These are phyloP conservation scores for Mucor ambiguus DNA, from an alignment of 371 early-diverging fungal genomes.

Conservation along the genomic window DNA sequence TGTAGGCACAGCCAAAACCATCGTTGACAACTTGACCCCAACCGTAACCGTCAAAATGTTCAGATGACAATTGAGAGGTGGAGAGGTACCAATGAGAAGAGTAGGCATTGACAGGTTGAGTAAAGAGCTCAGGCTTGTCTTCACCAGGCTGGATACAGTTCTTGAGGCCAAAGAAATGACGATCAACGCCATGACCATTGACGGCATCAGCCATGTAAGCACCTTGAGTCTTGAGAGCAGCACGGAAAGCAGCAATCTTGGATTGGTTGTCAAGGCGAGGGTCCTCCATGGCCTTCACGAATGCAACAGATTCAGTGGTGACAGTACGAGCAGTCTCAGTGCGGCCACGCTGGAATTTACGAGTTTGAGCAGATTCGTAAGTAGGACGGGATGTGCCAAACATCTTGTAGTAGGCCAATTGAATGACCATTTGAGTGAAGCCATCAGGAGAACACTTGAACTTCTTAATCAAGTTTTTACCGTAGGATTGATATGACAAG, in stretches of 20 bases:
- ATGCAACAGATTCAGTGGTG: constrained; percentile 78
- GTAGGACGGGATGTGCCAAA: constrained; percentile 80
- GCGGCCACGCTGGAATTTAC: constrained; percentile 90
- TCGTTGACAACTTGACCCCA: constrained; percentile 97
- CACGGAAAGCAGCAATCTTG: constrained; percentile 70
- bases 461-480: constrained; percentile 92
- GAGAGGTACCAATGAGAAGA: constrained; percentile 93
- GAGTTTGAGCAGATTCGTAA: constrained; percentile 92
- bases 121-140: constrained; percentile 79
- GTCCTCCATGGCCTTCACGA: constrained; percentile 89
- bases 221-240: constrained; percentile 81
- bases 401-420: constrained; percentile 93
- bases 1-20: constrained; percentile 95
- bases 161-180: constrained; percentile 82
- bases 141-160: constrained; percentile 68
- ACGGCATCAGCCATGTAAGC: constrained; percentile 83
- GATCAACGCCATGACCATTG: constrained; percentile 88
- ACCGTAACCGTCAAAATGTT: constrained; percentile 91
- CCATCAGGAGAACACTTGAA: constrained; percentile 91
- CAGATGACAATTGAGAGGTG: constrained; percentile 90
- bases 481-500: constrained; percentile 81
- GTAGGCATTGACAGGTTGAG: constrained; percentile 78
- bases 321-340: constrained; percentile 95
- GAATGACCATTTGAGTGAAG: constrained; percentile 93
- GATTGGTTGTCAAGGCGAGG: constrained; percentile 49